Evolutionary conservation across 352 stramenopile genomes (phyloP).

Genomic region (Pythium folliculosum): DNA sequence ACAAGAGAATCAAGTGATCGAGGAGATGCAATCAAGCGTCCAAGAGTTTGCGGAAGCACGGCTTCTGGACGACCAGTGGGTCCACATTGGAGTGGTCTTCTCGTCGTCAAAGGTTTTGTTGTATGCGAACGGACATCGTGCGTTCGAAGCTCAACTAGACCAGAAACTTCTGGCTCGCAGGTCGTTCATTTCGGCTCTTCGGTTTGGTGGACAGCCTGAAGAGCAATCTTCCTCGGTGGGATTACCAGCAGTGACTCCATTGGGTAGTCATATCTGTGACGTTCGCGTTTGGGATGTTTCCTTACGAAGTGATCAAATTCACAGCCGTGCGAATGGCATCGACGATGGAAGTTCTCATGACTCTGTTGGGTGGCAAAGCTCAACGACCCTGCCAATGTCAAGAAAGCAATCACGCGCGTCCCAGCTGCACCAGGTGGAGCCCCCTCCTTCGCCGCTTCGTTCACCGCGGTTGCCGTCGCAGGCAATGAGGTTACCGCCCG

Average conservation of each 20-base stretch:
- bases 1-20: neutral
- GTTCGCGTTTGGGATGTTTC: conserved; percentile 64
- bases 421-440: conserved; percentile 23
- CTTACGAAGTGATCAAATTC: conserved; percentile 54
- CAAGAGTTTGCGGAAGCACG: neutral
- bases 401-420: conserved; percentile 5
- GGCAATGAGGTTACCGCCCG: conserved; percentile 31
- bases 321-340: conserved; percentile 54
- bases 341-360: conserved; percentile 27
- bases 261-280: conserved; percentile 52
- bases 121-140: conserved; percentile 44
- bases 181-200: conserved; percentile 20
- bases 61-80: conserved; percentile 35
- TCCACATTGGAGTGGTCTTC: conserved; percentile 57
- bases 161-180: conserved; percentile 9
- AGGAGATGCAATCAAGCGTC: neutral
- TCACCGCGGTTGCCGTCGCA: conserved; percentile 26
- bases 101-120: conserved; percentile 37
- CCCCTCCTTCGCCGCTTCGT: conserved; percentile 32
- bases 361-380: conserved; percentile 18
- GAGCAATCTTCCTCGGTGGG: neutral
- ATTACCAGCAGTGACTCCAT: conserved; percentile 6
- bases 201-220: conserved; percentile 2
- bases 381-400: conserved; percentile 25
- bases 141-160: conserved; percentile 7